Evolutionary conservation across 2,329 filamentous ascomycete genomes (phyloP).

Genomic region (Hypoxylon sp.): DNA sequence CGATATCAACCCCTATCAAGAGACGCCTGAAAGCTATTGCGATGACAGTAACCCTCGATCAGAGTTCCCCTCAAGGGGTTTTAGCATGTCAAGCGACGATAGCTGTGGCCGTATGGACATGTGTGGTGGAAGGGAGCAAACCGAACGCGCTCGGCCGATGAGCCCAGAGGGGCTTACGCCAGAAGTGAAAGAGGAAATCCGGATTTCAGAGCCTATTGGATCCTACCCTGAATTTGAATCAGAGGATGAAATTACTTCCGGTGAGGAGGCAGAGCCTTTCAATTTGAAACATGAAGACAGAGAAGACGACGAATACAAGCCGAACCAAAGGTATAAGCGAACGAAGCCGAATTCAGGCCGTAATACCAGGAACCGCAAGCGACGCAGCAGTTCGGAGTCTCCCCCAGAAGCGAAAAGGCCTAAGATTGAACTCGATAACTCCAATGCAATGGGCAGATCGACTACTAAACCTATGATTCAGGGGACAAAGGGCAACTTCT

Average conservation of each 20-base stretch:
- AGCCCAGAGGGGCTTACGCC: slow-evolving; percentile 50
- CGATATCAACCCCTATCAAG: slow-evolving; percentile 55
- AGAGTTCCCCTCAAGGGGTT: slow-evolving; percentile 49
- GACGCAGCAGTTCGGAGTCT: slow-evolving; percentile 39
- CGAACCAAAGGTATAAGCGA: slow-evolving; percentile 44
- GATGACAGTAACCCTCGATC: slow-evolving; percentile 48
- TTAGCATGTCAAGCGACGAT: slow-evolving; percentile 56
- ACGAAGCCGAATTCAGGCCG: slow-evolving; percentile 35
- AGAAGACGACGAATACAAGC: slow-evolving; percentile 50
- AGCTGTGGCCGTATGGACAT: slow-evolving; percentile 46
- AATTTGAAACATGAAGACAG: slow-evolving; percentile 45
- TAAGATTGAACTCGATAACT: slow-evolving; percentile 45
- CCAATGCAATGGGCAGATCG: slow-evolving; percentile 30
- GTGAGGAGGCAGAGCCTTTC: slow-evolving; percentile 42
- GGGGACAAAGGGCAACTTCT: slow-evolving; percentile 48
- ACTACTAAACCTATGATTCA: slow-evolving; percentile 45
- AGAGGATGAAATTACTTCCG: slow-evolving; percentile 40
- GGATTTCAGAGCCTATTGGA: slow-evolving; percentile 37
- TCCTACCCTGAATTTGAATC: slow-evolving; percentile 39
- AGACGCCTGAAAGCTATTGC: slow-evolving; percentile 50
- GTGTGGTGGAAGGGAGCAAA: slow-evolving; percentile 38
- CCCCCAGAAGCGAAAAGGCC: slow-evolving; percentile 45
- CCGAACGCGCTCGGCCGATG: slow-evolving; percentile 40
- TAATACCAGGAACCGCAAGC: slow-evolving; percentile 47
- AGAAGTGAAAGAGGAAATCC: slow-evolving; percentile 50